A percentile compares a stretch with the other conserved stretches of the same genome.
Conservation (phyloP, 108 stramenopile genomes). For the Stephanodiscus triporus region DNA sequence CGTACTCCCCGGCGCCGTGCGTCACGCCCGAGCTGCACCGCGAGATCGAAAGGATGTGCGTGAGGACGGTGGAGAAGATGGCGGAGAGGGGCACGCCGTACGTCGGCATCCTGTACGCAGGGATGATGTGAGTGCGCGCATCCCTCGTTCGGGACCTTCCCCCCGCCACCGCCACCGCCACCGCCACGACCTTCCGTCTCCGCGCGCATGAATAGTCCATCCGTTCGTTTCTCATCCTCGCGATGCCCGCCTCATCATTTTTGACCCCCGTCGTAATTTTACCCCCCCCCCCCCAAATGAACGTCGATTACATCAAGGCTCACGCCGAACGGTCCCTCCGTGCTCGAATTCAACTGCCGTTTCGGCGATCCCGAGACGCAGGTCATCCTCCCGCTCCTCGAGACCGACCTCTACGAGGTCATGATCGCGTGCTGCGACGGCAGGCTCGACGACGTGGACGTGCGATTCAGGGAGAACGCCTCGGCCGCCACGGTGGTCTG, state of each 20-base stretch:
- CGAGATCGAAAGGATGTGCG: slow-evolving; percentile 91
- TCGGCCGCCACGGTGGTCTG: slow-evolving; percentile 94
- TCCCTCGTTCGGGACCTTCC: neutral
- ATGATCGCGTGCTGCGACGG: slow-evolving; percentile 95
- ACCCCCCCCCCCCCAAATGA: neutral
- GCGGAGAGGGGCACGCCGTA: slow-evolving; percentile 95
- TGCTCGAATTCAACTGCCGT: slow-evolving; percentile 99
- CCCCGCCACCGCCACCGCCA: too few species aligned
- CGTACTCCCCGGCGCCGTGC: slow-evolving; percentile 97
- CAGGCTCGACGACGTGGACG: slow-evolving; percentile 73
- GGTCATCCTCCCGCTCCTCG: slow-evolving; percentile 96
- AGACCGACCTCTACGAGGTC: slow-evolving; percentile 91
- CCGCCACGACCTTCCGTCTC: too few species aligned
- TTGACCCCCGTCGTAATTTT: neutral
- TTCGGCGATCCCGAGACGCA: slow-evolving; percentile 99
- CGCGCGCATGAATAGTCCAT: neutral
- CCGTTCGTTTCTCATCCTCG: neutral
- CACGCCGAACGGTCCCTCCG: slow-evolving; percentile 84
- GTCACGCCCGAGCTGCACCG: slow-evolving; percentile 88
- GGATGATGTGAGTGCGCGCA: slow-evolving; percentile 90
- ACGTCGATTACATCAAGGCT: slow-evolving; percentile 47
- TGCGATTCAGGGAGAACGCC: slow-evolving; percentile 82
- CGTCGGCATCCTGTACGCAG: slow-evolving; percentile 96
- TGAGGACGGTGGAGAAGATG: slow-evolving; percentile 93
- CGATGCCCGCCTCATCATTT: neutral